Evolutionary conservation across 176 grass and related monocot genomes (phyloP), one percentile per base, ranked within the genome.

Genomic region (Oropetium thomaeum): DNA sequence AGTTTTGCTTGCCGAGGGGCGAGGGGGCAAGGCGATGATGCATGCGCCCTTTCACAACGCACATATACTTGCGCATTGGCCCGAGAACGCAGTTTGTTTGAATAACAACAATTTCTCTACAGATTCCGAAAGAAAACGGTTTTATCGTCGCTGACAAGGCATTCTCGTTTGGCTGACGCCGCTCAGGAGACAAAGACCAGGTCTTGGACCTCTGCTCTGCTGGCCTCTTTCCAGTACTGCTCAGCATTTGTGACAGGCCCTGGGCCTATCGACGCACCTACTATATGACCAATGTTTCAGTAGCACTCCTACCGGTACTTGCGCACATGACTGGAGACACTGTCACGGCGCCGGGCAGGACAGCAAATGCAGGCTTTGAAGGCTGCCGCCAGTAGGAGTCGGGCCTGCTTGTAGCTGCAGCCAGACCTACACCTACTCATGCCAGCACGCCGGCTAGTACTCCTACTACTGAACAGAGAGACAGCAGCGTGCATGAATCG

Each of bases 341-440:
- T 43, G 73, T 41, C 43, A 65, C 66, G 20, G 44, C 22, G 81
- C 64, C 58, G 32, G 80, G 63, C 71, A 69, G 64, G 64, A 85
- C 69, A 52, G 40, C 78, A 71, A n/a, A 16, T 10, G 58, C 79
- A 63, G 79, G 58, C 68, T 53, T 62, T 64, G 42, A 72, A 71
- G 78, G 66, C 52, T 69, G 65, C 65, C 26, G 39, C 76, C 29
- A 9, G 23, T 17, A 55, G 61, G 23, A 66, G 44, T 17, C 27
- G 10, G 14, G 44, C 29, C 78, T 71, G 59, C 38, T 14, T 27
- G 9, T n/a, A n/a, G 19, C 51, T 3, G 10, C 51, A 14, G 43
- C 14, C 2, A 51, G n/a, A n/a, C n/a, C 47, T 17, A 16, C 12
- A 16, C 12, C 44, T 47, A 47, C 44, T 47, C n/a, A n/a, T n/a